These are phyloP conservation scores for Podospora pseudocomata DNA, from an alignment of 495 filamentous ascomycete species.

Conservation along the genomic window DNA sequence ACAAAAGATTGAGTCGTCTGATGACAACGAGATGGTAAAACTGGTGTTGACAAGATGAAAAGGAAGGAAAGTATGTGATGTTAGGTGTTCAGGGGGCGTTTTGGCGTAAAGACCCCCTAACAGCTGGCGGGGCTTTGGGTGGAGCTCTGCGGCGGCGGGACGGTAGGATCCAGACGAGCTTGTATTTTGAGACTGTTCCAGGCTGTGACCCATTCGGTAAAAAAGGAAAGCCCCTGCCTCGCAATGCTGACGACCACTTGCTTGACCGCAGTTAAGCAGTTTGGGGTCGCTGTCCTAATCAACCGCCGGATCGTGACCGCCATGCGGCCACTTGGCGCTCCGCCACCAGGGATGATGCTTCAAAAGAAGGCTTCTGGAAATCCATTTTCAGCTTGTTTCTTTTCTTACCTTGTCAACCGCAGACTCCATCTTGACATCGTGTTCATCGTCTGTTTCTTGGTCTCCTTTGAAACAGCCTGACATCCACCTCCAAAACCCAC, in stretches of 20 bases:
- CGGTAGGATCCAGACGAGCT: slow-evolving; percentile 1
- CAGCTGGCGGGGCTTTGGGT: slow-evolving; percentile 16
- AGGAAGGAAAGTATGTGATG: not conserved
- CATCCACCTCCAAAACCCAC: not conserved
- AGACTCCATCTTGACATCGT: not conserved
- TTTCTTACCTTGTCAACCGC: not conserved
- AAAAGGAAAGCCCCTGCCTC: slow-evolving; percentile 15
- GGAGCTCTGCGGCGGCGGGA: slow-evolving; percentile 15
- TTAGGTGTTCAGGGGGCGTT: slow-evolving; percentile 12
- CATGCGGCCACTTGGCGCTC: not conserved
- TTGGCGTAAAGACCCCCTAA: slow-evolving; percentile 6
- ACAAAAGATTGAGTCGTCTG: not conserved
- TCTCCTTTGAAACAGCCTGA: slow-evolving; percentile 2
- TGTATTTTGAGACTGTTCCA: slow-evolving; percentile 30
- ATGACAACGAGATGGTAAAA: not conserved
- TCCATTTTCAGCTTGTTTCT: not conserved
- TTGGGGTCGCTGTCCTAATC: not conserved
- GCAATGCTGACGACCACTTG: slow-evolving; percentile 22
- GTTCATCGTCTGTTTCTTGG: not conserved
- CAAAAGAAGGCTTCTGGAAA: not conserved
- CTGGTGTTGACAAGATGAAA: slow-evolving; percentile 2
- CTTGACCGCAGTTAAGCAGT: not conserved
- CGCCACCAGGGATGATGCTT: slow-evolving; percentile 4
- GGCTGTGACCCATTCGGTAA: slow-evolving; percentile 10
- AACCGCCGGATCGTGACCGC: not conserved